Percentiles rank a stretch among this genome's conserved stretches.
These are phyloP conservation scores for Gardenia jasminoides DNA, from an alignment of 257 asterid species.

Conservation along the genomic window DNA sequence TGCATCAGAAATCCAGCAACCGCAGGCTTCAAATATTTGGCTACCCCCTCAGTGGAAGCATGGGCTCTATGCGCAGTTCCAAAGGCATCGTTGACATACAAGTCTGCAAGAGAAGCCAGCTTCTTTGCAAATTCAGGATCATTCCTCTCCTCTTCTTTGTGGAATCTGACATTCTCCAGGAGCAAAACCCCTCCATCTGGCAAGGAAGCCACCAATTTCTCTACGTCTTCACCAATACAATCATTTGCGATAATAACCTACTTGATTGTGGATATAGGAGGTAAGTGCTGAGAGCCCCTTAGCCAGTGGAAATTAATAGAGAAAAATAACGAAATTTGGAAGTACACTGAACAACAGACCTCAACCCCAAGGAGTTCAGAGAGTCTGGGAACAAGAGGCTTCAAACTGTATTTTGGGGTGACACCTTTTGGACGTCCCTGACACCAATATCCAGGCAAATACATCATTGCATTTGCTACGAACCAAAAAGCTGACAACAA, in stretches of 20 bases:
- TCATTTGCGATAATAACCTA: slow-evolving; percentile 85
- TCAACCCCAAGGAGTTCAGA: slow-evolving; percentile 75
- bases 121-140: slow-evolving; percentile 59
- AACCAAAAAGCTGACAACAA: not conserved
- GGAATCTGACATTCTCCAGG: slow-evolving; percentile 73
- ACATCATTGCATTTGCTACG: not conserved
- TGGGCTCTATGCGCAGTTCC: slow-evolving; percentile 80
- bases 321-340: not conserved
- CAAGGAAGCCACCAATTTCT: slow-evolving; percentile 61
- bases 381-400: slow-evolving; percentile 84
- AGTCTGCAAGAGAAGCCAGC: slow-evolving; percentile 49
- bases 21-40: slow-evolving; percentile 48
- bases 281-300: not conserved
- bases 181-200: slow-evolving; percentile 78
- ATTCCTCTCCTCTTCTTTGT: slow-evolving; percentile 59
- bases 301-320: not conserved
- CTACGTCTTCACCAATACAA: slow-evolving; percentile 75
- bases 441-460: slow-evolving; percentile 13
- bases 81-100: slow-evolving; percentile 77
- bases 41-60: slow-evolving; percentile 59
- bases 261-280: not conserved
- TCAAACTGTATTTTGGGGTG: slow-evolving; percentile 92
- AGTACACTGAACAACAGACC: slow-evolving; percentile 30
- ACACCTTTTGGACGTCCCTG: slow-evolving; percentile 96
- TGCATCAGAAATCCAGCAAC: slow-evolving; percentile 59